phyloP scores from a whole-genome alignment of 1,139 yeast species.

The Geotrichum australiense region DNA sequence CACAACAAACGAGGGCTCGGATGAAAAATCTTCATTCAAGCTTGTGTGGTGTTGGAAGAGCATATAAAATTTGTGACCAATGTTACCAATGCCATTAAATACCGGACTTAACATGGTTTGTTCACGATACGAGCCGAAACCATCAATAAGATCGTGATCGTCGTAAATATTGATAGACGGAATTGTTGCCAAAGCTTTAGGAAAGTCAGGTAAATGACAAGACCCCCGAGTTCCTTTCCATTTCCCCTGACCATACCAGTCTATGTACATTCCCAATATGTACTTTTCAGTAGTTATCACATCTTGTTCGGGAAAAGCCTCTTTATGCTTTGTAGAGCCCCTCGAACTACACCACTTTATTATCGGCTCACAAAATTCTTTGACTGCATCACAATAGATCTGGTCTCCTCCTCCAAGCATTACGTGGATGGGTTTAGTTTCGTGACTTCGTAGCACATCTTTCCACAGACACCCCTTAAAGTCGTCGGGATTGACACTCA shows the following conservation, averaged over 20 bases:
- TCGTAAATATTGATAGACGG: constrained; percentile 83
- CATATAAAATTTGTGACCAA: constrained; percentile 82
- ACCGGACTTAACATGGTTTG: constrained; percentile 64
- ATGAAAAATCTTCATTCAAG: constrained; percentile 25
- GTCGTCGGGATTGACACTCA: constrained; percentile 56
- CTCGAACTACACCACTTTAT: constrained; percentile 56
- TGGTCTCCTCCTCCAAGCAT: constrained; percentile 99
- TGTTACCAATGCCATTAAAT: constrained; percentile 62
- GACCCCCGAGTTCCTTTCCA: constrained; percentile 66
- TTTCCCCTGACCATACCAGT: constrained; percentile 86
- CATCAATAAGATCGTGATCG: constrained; percentile 87
- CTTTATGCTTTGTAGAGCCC: constrained; percentile 41
- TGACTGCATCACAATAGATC: constrained; percentile 79
- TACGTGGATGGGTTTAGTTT: constrained; percentile 65
- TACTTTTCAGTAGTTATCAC: constrained; percentile 51
- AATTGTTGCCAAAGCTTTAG: constrained; percentile 70
- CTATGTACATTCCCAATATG: constrained; percentile 65
- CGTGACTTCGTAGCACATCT: constrained; percentile 69
- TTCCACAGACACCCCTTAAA: constrained; percentile 78
- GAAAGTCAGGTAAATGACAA: constrained; percentile 61
- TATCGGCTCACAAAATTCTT: constrained; percentile 42
- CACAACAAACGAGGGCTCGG: constrained; percentile 33
- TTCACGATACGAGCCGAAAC: constrained; percentile 82
- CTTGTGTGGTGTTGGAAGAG: constrained; percentile 62
- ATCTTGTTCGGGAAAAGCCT: constrained; percentile 44